These are phyloP conservation scores for Suhomyces faveliae DNA, from an alignment of 805 yeast species.

Conservation along the genomic window DNA sequence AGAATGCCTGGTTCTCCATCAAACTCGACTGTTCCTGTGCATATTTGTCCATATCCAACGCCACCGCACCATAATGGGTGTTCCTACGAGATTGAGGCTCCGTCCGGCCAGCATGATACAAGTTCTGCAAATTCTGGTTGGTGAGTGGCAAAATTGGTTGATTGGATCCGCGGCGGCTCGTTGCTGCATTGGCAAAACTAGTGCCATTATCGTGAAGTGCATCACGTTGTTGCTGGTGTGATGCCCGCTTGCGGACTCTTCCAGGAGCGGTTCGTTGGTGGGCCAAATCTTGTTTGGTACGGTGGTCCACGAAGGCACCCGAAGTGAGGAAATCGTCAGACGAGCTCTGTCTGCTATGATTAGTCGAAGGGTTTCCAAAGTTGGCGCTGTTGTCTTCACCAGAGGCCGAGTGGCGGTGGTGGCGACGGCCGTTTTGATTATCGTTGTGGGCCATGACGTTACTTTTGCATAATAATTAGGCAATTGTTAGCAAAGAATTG, in stretches of 20 bases:
- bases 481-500: too few relatives aligned
- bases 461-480: neutral
- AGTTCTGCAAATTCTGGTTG: constrained; percentile 34
- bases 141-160: constrained; percentile 31
- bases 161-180: neutral
- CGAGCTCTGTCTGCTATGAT: constrained; percentile 7
- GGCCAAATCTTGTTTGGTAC: constrained; percentile 27
- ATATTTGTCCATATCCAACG: constrained; percentile 41
- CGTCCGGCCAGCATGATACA: constrained; percentile 12
- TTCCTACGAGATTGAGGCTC: constrained; percentile 2
- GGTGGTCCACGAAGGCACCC: constrained; percentile 32
- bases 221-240: neutral
- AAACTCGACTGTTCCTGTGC: constrained; percentile 30
- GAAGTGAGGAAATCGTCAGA: constrained; percentile 6
- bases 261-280: constrained; percentile 30
- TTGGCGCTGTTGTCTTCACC: neutral
- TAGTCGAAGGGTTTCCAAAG: neutral
- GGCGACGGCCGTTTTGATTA: neutral
- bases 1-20: constrained; percentile 13
- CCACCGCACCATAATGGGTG: constrained; percentile 22
- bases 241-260: constrained; percentile 21
- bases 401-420: neutral
- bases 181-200: neutral
- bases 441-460: neutral
- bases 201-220: neutral